These are phyloP conservation scores for Phialophora chinensis DNA, from an alignment of 2,329 filamentous ascomycete species.

Conservation along the genomic window DNA sequence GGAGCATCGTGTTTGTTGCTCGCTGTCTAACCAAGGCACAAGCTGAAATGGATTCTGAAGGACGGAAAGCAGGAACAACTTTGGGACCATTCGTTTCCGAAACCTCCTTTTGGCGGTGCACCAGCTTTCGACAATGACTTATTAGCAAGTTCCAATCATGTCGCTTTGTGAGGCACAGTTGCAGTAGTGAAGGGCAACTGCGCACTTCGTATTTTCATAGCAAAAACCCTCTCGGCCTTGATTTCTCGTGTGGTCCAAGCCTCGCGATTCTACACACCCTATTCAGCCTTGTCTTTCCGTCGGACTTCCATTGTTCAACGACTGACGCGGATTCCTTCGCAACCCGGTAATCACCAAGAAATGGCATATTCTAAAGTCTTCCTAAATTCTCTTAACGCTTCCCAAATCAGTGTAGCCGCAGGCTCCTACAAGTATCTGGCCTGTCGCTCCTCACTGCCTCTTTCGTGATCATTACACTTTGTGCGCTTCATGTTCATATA, in stretches of 20 bases:
- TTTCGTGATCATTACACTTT: neutral
- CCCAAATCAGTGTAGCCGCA: neutral
- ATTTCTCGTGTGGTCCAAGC: neutral
- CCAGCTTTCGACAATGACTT: neutral
- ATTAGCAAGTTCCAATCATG: neutral
- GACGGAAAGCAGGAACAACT: neutral
- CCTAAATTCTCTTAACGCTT: neutral
- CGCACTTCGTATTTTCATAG: neutral
- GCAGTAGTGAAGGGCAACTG: neutral
- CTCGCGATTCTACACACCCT: neutral
- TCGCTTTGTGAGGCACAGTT: neutral
- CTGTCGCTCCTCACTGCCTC: neutral
- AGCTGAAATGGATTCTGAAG: neutral
- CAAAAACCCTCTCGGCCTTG: neutral
- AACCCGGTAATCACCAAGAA: neutral
- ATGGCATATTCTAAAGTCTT: neutral
- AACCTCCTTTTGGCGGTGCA: neutral
- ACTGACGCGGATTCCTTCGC: no score
- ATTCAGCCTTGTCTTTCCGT: neutral
- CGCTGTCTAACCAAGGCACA: neutral
- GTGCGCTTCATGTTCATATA: neutral
- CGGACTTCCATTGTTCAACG: neutral
- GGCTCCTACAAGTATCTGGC: neutral
- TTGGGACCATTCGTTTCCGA: neutral
- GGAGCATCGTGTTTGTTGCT: neutral